Percentiles rank a stretch among this genome's conserved stretches.
Conservation (phyloP, 345 rosid species). For the Citrus cavaleriei region DNA sequence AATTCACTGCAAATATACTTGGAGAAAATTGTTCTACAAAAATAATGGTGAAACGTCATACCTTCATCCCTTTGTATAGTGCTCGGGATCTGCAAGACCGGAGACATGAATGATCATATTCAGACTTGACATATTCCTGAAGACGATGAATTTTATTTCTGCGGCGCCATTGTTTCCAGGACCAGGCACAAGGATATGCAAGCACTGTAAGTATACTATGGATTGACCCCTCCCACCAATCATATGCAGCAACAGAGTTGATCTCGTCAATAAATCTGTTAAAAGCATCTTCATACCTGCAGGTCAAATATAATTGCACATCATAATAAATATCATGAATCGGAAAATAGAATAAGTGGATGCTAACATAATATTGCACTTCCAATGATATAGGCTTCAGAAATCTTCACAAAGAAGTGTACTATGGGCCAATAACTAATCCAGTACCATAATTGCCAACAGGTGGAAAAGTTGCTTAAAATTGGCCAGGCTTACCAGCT, state of each 20-base stretch:
- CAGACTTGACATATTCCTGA: constrained; percentile 95
- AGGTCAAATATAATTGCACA: constrained; percentile 16
- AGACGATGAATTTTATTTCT: constrained; percentile 85
- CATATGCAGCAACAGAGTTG: constrained; percentile 95
- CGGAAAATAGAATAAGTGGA: constrained; percentile 4
- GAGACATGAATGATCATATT: constrained; percentile 96
- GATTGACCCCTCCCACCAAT: constrained; percentile 99
- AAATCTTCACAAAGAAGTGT: constrained; percentile 6
- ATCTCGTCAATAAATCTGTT: constrained; percentile 95
- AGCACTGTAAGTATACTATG: constrained; percentile 88
- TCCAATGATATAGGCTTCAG: constrained; percentile 3
- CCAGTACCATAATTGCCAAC: neutral
- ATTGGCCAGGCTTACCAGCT: neutral
- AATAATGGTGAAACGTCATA: constrained; percentile 23
- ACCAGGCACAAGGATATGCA: constrained; percentile 98
- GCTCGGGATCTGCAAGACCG: constrained; percentile 99
- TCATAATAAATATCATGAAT: constrained; percentile 3
- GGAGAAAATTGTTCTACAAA: constrained; percentile 8
- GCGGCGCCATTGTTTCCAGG: constrained; percentile 97
- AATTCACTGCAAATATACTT: neutral
- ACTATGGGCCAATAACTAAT: neutral
- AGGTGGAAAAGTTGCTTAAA: neutral
- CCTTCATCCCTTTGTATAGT: constrained; percentile 99
- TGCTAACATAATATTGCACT: constrained; percentile 2
- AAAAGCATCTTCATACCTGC: constrained; percentile 97